These are phyloP conservation scores for Sclerospora graminicola DNA, from an alignment of 352 stramenopile genomes.

Conservation along the genomic window DNA sequence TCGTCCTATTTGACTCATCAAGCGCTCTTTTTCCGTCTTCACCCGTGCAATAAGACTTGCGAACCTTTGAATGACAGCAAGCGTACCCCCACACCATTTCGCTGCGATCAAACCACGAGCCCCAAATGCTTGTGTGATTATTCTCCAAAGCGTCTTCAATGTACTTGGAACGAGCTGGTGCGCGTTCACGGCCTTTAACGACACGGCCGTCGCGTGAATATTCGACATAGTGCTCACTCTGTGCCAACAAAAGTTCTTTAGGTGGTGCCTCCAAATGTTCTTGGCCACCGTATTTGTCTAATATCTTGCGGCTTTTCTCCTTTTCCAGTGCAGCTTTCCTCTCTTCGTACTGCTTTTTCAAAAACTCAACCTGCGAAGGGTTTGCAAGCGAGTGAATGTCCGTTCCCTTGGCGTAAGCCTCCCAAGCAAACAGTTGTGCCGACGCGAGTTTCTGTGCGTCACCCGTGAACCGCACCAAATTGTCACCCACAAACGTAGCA, in stretches of 20 bases:
- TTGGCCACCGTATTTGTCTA: conserved; percentile 95
- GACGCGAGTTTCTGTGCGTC: conserved; percentile 90
- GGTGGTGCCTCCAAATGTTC: conserved; percentile 85
- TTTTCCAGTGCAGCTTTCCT: conserved; percentile 58
- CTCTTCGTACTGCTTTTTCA: conserved; percentile 91
- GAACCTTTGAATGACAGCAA: conserved; percentile 93
- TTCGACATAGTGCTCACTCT: conserved; percentile 88
- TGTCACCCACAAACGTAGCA: conserved; percentile 92
- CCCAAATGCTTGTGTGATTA: conserved; percentile 96
- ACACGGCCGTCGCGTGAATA: conserved; percentile 91
- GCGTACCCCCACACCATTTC: conserved; percentile 95
- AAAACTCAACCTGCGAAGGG: conserved; percentile 92
- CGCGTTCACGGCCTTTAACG: conserved; percentile 66
- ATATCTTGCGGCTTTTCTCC: conserved; percentile 61
- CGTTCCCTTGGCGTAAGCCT: conserved; percentile 86
- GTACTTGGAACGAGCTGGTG: conserved; percentile 93
- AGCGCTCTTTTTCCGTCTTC: conserved; percentile 86
- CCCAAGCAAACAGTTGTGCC: conserved; percentile 94
- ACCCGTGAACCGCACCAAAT: conserved; percentile 89
- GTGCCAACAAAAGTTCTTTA: conserved; percentile 71
- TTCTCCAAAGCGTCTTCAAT: conserved; percentile 94
- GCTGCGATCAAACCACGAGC: conserved; percentile 94
- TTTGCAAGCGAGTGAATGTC: conserved; percentile 94
- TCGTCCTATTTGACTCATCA: conserved; percentile 62
- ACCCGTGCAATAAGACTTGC: conserved; percentile 94